Evolutionary conservation across 2,329 filamentous ascomycete genomes (phyloP), one percentile per base, ranked within the genome.

Genomic region (Fusarium sp.): DNA sequence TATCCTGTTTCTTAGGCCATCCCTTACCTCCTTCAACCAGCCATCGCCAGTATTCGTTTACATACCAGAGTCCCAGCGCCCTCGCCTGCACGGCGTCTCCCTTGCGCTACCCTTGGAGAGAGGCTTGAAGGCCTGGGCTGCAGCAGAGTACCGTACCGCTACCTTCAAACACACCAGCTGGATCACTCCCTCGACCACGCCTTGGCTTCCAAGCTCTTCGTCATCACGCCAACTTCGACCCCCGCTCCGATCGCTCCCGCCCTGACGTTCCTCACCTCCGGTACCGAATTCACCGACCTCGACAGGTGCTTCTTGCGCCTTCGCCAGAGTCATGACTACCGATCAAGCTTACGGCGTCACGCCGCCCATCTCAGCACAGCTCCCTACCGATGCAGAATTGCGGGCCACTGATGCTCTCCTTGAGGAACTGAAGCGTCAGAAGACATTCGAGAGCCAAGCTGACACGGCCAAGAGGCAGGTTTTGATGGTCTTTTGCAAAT

Each of bases 371-470:
- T 97, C 93, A 18, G 86, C 85, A 11, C 84, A 85, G 20, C 84
- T 93, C 23, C 96, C 96, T 4, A 96, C 91, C 1, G 86, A 91
- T 60, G 83, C 86, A 36, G 95, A 99, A 79, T 87, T 91, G 61
- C 86, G 90, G 69, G 87, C 91, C 55, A 96, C 93, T 74, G 90
- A 93, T 71, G 85, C 90, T 61, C 86, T 99, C 46, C 87, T 97
- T 61, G 89, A 92, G 61, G 94, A 97, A 80, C 83, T 99, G 66
- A 93, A 93, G 78, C 85, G 85, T 40, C 92, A 97, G 81, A 95
- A 96, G 81, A 97, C 96, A 57, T 99, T 97, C 75, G 96, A 98
- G 80, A 89, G 88, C 57, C 86, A 89, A 13, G 86, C 92, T 44
- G 96, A 96, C 77, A 97, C 93, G 3, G 87, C 93, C 68, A 93